Evolutionary conservation across 352 stramenopile genomes (phyloP), one percentile per base, ranked within the genome.

Genomic region (Phytophthora brassicae): DNA sequence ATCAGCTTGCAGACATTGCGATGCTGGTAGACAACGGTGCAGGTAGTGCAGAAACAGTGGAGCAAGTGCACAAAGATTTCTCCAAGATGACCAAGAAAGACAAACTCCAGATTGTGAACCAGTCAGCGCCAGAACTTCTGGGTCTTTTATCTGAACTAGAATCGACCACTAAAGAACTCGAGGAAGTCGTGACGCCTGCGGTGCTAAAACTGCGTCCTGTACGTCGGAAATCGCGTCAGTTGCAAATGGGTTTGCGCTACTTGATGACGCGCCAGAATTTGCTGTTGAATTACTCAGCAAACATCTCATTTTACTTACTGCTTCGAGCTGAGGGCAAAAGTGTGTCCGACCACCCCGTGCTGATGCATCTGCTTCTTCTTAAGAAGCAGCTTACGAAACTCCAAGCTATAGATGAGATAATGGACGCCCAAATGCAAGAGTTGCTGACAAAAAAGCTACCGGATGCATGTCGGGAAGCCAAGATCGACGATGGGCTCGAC

Each of bases 251-350:
- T 0, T 60, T 93, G 36, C 81, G 86, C 49, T 93, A 90, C 60
- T 75, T 94, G 47, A 72, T 91, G 49, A 91, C 82, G 17, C 83
- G 81, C 14, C 81, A 93, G 70, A 91, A 91, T 35, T 56, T 95
- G 48, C 68, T 93, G 60, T 78, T 95, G 12, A 92, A 92, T 66
- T 95, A 95, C 72, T 73, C 82, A 22, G 68, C 78, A 35, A 95
- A 94, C 68, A 95, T 94, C 48, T 90, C 81, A 43, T 94, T 95
- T 58, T 95, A 95, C 66, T 56, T 95, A 66, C 62, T 94, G 38
- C 60, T 92, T 56, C 82, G 83, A 42, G 79, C 85, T 0, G 81
- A 95, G 62, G 86, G 86, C 38, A 95, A 95, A 64, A 84, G 70
- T 50, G 81, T 95, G 16, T 70, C 68, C 24, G 75, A 95, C 59